Percentiles rank a stretch among this genome's conserved stretches.
phyloP scores from a whole-genome alignment of 768 basidiomycete species.

The Psilocybe azurescens region DNA sequence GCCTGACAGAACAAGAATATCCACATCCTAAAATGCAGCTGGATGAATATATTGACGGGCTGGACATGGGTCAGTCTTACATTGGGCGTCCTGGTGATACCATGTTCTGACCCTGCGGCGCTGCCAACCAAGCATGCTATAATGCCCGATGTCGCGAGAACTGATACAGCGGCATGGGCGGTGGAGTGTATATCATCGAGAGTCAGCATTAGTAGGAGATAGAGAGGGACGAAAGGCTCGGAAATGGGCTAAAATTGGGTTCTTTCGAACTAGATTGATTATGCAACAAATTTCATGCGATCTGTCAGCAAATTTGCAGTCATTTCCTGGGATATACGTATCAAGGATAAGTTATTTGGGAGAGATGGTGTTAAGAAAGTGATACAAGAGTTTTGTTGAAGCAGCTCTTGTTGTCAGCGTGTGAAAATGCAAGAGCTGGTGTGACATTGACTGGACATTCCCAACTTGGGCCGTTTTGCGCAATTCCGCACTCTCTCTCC shows the following conservation, averaged over 20 bases:
- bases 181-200: slow-evolving; percentile 3
- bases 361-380: not conserved
- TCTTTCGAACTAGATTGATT: not conserved
- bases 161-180: not conserved
- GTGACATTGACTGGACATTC: slow-evolving; percentile 20
- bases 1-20: slow-evolving; percentile 19
- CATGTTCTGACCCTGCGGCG: slow-evolving; percentile 12
- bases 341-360: not conserved
- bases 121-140: slow-evolving; percentile 12
- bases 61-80: not conserved
- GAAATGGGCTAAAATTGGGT: not conserved
- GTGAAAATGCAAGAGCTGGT: slow-evolving; percentile 27
- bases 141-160: not conserved
- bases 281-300: not conserved
- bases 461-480: slow-evolving; percentile 3
- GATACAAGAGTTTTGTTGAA: not conserved
- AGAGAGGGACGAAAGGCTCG: not conserved
- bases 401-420: slow-evolving; percentile 20
- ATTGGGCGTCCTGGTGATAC: slow-evolving; percentile 10
- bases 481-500: slow-evolving; percentile 9
- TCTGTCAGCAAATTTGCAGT: not conserved
- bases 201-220: not conserved
- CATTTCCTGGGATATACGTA: not conserved
- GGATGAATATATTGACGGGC: not conserved
- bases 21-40: slow-evolving; percentile 19